A percentile compares a stretch with the other conserved stretches of the same genome.
phyloP scores from a whole-genome alignment of 2,329 filamentous ascomycete genomes.

The Phyllosticta citriasiana region DNA sequence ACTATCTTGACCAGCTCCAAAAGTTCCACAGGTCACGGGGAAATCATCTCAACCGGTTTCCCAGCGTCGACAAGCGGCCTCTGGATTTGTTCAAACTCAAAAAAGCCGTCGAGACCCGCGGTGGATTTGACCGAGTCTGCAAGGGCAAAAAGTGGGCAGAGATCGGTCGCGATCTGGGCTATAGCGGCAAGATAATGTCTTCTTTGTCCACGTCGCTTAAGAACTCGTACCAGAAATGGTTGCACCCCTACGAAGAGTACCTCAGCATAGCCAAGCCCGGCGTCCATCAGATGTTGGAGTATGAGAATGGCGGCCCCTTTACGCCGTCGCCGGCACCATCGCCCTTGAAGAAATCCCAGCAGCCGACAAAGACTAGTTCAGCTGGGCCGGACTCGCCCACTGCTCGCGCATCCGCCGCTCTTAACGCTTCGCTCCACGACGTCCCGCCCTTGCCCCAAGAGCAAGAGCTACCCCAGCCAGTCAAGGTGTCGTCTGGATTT shows the following conservation, averaged over 20 bases:
- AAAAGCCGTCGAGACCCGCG: slow-evolving; percentile 88
- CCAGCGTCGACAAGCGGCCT: slow-evolving; percentile 94
- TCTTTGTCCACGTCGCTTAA: slow-evolving; percentile 95
- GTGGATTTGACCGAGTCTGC: slow-evolving; percentile 93
- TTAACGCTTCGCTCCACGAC: slow-evolving; percentile 44
- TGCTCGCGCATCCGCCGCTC: slow-evolving; percentile 44
- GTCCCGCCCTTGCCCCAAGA: slow-evolving; percentile 18
- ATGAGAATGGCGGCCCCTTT: slow-evolving; percentile 84
- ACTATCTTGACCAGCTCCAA: slow-evolving; percentile 86
- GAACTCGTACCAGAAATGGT: slow-evolving; percentile 95
- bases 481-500: slow-evolving; percentile 48
- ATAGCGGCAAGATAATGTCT: slow-evolving; percentile 99
- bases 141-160: slow-evolving; percentile 99
- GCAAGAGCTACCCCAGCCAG: slow-evolving; percentile 50
- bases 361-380: slow-evolving; percentile 33
- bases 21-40: slow-evolving; percentile 98
- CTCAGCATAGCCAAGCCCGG: slow-evolving; percentile 82
- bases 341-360: slow-evolving; percentile 53
- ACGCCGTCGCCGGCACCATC: slow-evolving; percentile 68
- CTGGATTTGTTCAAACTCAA: slow-evolving; percentile 92
- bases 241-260: slow-evolving; percentile 95
- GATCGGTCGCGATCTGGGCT: slow-evolving; percentile 90
- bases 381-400: slow-evolving; percentile 46
- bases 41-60: slow-evolving; percentile 84
- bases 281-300: slow-evolving; percentile 90